Conservation (phyloP, 106 monocot genomes). For the Chionographis japonica region DNA sequence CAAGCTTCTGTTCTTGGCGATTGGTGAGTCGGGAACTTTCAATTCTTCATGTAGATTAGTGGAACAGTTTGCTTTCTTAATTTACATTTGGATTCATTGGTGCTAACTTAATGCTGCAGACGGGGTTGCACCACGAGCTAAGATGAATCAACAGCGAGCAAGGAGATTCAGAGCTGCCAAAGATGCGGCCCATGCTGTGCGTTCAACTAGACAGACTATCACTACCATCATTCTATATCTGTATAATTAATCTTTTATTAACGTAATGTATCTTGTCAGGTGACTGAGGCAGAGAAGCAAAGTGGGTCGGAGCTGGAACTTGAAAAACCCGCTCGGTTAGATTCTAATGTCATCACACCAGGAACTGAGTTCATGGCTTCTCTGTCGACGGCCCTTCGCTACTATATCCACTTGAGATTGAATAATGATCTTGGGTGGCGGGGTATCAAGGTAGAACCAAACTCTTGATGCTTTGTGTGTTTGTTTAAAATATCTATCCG, state of each 20-base stretch:
- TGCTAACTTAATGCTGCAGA: constrained; percentile 4
- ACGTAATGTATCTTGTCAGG: constrained; percentile 11
- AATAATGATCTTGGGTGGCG: constrained; percentile 30
- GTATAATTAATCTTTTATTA: background rate
- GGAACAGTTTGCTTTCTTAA: too few species aligned
- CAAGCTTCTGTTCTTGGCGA: constrained; percentile 41
- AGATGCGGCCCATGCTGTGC: constrained; percentile 33
- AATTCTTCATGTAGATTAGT: background rate
- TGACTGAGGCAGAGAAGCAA: constrained; percentile 22
- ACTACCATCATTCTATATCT: background rate
- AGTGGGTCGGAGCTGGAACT: too few species aligned
- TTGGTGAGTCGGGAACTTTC: constrained; percentile 13
- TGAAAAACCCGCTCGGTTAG: constrained; percentile 27
- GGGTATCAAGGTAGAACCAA: constrained; percentile 28
- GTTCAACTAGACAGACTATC: too few species aligned
- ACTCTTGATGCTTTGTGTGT: constrained; percentile 1
- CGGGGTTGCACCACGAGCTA: constrained; percentile 44
- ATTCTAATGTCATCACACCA: constrained; percentile 55
- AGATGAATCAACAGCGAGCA: constrained; percentile 43
- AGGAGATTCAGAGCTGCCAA: constrained; percentile 38
- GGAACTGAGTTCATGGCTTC: constrained; percentile 46
- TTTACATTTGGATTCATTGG: too few species aligned
- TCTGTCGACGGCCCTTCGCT: constrained; percentile 40
- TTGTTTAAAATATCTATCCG: too few species aligned
- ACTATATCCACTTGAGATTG: constrained; percentile 35